These are phyloP conservation scores for Aspergillus intermedius DNA, from an alignment of 2,329 filamentous ascomycete genomes.

Conservation along the genomic window DNA sequence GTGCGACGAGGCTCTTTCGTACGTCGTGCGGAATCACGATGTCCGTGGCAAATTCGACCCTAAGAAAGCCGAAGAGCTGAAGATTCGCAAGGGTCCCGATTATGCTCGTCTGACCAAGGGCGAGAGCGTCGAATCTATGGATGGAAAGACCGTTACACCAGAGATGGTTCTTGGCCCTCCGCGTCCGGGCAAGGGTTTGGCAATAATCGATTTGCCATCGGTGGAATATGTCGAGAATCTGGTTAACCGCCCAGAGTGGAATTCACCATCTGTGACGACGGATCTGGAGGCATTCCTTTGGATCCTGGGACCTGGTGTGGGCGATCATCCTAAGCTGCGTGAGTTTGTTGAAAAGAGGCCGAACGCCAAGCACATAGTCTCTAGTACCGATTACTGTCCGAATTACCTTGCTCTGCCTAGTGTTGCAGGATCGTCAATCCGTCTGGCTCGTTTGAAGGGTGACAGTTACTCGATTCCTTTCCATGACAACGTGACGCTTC, in stretches of 20 bases:
- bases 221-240: constrained; percentile 63
- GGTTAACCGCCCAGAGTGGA: constrained; percentile 66
- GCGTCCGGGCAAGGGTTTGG: constrained; percentile 64
- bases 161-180: constrained; percentile 74
- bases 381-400: constrained; percentile 65
- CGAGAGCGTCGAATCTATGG: constrained; percentile 54
- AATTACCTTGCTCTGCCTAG: constrained; percentile 69
- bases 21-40: constrained; percentile 71
- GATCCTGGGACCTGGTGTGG: constrained; percentile 67
- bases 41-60: constrained; percentile 75
- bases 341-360: constrained; percentile 61
- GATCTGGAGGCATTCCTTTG: constrained; percentile 68
- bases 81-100: constrained; percentile 54
- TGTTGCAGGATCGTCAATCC: constrained; percentile 58
- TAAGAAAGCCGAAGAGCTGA: constrained; percentile 56
- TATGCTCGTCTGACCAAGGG: constrained; percentile 59
- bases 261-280: constrained; percentile 56
- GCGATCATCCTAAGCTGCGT: constrained; percentile 55
- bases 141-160: constrained; percentile 67
- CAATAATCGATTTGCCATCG: constrained; percentile 72
- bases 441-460: constrained; percentile 65
- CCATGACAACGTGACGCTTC: constrained; percentile 52
- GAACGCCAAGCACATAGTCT: constrained; percentile 66
- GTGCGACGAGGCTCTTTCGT: constrained; percentile 66
- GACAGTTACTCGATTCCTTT: constrained; percentile 65